These are phyloP conservation scores for Lachnellula occidentalis DNA, from an alignment of 2,329 filamentous ascomycete genomes.

Conservation along the genomic window DNA sequence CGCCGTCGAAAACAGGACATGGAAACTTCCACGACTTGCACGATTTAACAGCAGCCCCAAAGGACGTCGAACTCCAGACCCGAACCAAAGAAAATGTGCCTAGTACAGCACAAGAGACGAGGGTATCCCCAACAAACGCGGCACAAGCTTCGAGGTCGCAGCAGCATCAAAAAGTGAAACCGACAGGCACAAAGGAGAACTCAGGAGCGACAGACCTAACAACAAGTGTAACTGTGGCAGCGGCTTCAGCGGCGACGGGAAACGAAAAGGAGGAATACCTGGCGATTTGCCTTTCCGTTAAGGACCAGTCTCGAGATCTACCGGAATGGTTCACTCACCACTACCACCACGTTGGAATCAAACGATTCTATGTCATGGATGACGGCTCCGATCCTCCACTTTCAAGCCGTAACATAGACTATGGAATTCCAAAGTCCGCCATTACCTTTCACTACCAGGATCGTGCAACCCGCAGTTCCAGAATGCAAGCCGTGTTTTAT, in stretches of 20 bases:
- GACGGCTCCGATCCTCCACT: conserved; percentile 25
- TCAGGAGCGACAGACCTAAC: not conserved
- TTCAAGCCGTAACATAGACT: conserved; percentile 13
- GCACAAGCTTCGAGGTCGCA: not conserved
- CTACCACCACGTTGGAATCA: conserved; percentile 24
- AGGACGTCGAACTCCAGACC: not conserved
- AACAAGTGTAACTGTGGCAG: not conserved
- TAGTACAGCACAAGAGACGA: not conserved
- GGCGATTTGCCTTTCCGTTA: conserved; percentile 24
- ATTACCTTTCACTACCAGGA: conserved; percentile 24
- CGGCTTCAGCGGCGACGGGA: not conserved
- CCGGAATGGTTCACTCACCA: conserved; percentile 26
- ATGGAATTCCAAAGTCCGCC: conserved; percentile 18
- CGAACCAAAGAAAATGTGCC: not conserved
- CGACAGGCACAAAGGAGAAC: not conserved
- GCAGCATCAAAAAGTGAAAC: not conserved
- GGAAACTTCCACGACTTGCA: conserved; percentile 1
- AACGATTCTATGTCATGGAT: conserved; percentile 28
- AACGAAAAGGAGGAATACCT: conserved; percentile 16
- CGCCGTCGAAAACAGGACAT: not conserved
- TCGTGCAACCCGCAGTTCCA: not conserved
- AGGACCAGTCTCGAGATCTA: conserved; percentile 22
- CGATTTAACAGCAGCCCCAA: not conserved
- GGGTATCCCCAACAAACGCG: not conserved
- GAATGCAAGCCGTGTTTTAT: conserved; percentile 22